These are phyloP conservation scores for Coffea eugenioides DNA, from an alignment of 257 asterid species.

Conservation along the genomic window DNA sequence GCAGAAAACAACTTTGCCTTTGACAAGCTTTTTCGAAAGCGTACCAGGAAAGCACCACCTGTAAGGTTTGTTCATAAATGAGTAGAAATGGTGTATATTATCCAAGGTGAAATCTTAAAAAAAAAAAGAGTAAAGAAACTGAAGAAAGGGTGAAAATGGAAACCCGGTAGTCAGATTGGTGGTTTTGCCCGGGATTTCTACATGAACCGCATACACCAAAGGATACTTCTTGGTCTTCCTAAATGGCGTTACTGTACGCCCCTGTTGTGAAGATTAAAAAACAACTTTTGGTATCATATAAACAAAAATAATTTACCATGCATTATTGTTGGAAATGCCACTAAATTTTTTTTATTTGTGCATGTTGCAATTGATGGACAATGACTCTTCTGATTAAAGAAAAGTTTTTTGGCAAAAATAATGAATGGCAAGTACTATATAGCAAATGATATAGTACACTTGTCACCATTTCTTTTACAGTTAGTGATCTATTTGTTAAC, in stretches of 20 bases:
- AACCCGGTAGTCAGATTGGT: conserved; percentile 32
- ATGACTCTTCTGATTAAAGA: no score
- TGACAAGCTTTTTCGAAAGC: conserved; percentile 39
- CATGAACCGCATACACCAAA: conserved; percentile 40
- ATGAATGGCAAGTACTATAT: no score
- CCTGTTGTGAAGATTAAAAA: conserved; percentile 19
- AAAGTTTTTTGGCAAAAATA: no score
- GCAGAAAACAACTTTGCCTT: conserved; percentile 50
- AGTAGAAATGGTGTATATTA: not conserved
- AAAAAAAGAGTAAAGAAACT: not conserved
- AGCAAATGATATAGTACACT: no score
- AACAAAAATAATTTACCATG: no score
- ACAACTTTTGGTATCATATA: no score
- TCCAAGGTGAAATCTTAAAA: not conserved
- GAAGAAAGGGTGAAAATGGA: not conserved
- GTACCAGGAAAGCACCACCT: conserved; percentile 33
- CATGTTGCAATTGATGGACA: no score
- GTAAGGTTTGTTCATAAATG: not conserved
- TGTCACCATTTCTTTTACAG: no score
- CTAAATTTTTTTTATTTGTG: no score
- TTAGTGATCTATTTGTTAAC: no score
- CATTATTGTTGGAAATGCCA: no score
- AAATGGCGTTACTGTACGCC: conserved; percentile 44
- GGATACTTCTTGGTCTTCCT: conserved; percentile 24
- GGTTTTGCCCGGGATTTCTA: conserved; percentile 46